Conservation (phyloP, 148 eudicot species). For the Silene latifolia region DNA sequence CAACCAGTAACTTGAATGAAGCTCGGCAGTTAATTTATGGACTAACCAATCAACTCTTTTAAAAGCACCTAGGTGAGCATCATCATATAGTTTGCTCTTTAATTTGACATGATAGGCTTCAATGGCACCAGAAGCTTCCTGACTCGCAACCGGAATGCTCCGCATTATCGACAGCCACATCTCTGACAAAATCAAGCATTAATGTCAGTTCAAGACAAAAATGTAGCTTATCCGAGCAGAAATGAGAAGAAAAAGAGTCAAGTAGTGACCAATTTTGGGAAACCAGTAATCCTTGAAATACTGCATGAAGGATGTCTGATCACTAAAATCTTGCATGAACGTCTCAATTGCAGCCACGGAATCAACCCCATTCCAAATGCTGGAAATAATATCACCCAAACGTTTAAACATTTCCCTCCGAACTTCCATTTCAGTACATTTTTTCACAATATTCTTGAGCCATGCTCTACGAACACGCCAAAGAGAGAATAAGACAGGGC, state of each 20-base stretch:
- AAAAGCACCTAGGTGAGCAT: conserved; percentile 73
- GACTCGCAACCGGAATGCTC: conserved; percentile 81
- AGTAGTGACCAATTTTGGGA: conserved; percentile 67
- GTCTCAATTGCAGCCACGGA: conserved; percentile 45
- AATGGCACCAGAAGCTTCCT: conserved; percentile 87
- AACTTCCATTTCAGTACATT: conserved; percentile 52
- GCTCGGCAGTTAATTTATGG: conserved; percentile 79
- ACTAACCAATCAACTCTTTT: conserved; percentile 94
- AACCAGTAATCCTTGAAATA: conserved; percentile 84
- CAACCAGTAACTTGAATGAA: conserved; percentile 90
- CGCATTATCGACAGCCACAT: conserved; percentile 86
- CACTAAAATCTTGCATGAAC: conserved; percentile 58
- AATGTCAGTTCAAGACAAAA: conserved; percentile 15
- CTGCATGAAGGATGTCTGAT: conserved; percentile 72
- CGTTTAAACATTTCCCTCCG: conserved; percentile 71
- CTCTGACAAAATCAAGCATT: conserved; percentile 37
- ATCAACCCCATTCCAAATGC: conserved; percentile 69
- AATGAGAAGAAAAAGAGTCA: conserved; percentile 1
- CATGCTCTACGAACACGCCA: conserved; percentile 97
- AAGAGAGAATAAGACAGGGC: conserved; percentile 72
- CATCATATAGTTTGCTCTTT: conserved; percentile 75
- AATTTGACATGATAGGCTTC: conserved; percentile 96
- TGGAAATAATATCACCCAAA: conserved; percentile 58
- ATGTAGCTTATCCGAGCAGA: background rate
- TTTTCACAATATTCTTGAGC: conserved; percentile 76